A percentile compares a stretch with the other conserved stretches of the same genome.
phyloP scores from a whole-genome alignment of 2,329 filamentous ascomycete species.

The Aspergillus vadensis region DNA sequence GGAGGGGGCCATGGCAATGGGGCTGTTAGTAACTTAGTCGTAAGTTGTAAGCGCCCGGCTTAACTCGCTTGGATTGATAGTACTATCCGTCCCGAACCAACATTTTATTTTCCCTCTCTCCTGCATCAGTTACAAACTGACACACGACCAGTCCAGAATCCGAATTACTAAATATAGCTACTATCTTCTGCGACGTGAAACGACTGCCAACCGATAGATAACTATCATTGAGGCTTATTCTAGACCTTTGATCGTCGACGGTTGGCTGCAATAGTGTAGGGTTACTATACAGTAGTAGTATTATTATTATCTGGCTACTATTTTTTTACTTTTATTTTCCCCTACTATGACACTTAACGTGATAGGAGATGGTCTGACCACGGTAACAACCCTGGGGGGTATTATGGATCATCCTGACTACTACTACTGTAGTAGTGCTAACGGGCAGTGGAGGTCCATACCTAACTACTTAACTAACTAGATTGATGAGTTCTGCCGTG shows the following conservation, averaged over 20 bases:
- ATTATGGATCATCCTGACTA: too few relatives aligned
- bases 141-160: neutral
- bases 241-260: neutral
- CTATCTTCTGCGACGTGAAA: neutral
- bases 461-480: too few relatives aligned
- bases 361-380: too few relatives aligned
- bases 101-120: neutral
- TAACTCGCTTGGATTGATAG: neutral
- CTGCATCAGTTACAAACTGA: neutral
- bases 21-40: neutral
- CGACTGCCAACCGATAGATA: neutral
- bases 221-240: neutral
- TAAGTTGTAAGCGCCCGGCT: neutral
- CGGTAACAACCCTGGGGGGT: too few relatives aligned
- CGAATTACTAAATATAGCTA: neutral
- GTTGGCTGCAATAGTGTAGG: slow-evolving; percentile 2
- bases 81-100: neutral
- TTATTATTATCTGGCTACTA: too few relatives aligned
- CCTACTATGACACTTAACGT: too few relatives aligned
- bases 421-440: too few relatives aligned
- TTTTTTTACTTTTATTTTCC: too few relatives aligned
- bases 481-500: too few relatives aligned
- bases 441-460: too few relatives aligned
- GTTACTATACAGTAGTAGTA: neutral
- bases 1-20: too few relatives aligned